Evolutionary conservation across 1,139 yeast genomes (phyloP).

Genomic region (Nakaseomyces glabratus): DNA sequence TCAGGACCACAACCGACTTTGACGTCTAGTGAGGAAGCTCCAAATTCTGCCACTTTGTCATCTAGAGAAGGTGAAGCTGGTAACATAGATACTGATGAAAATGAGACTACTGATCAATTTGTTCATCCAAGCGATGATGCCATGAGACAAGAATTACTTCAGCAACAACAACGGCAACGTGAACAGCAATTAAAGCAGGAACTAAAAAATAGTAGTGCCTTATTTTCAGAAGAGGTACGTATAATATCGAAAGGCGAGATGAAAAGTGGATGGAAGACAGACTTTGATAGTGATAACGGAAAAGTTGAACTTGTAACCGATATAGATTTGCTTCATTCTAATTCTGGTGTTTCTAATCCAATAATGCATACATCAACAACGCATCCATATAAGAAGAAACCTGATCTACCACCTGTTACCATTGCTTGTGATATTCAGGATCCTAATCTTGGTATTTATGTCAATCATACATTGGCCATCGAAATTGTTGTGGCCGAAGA

Average conservation of each 20-base stretch:
- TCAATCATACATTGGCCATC: conserved; percentile 64
- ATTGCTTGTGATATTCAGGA: conserved; percentile 77
- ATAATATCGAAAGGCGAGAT: conserved; percentile 71
- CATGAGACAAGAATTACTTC: conserved; percentile 30
- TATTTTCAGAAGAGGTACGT: conserved; percentile 63
- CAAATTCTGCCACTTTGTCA: background rate
- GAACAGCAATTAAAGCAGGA: conserved; percentile 28
- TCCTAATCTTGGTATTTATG: conserved; percentile 67
- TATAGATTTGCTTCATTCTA: conserved; percentile 46
- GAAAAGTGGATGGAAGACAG: conserved; percentile 91
- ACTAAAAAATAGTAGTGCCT: conserved; percentile 32
- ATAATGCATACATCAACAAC: conserved; percentile 30
- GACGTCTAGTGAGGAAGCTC: conserved; percentile 6
- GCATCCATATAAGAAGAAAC: conserved; percentile 21
- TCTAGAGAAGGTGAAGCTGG: conserved; percentile 7
- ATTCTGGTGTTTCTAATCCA: conserved; percentile 46
- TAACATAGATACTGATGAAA: conserved; percentile 17
- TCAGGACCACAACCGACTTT: background rate
- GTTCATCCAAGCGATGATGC: conserved; percentile 37
- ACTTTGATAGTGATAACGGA: conserved; percentile 60
- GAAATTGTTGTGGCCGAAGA: conserved; percentile 96
- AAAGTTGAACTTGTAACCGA: conserved; percentile 68
- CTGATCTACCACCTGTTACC: conserved; percentile 37
- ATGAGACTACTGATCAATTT: conserved; percentile 20
- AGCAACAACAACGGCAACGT: conserved; percentile 30